Conservation (phyloP, 2,329 filamentous ascomycete genomes). For the Didymella keratinophila region DNA sequence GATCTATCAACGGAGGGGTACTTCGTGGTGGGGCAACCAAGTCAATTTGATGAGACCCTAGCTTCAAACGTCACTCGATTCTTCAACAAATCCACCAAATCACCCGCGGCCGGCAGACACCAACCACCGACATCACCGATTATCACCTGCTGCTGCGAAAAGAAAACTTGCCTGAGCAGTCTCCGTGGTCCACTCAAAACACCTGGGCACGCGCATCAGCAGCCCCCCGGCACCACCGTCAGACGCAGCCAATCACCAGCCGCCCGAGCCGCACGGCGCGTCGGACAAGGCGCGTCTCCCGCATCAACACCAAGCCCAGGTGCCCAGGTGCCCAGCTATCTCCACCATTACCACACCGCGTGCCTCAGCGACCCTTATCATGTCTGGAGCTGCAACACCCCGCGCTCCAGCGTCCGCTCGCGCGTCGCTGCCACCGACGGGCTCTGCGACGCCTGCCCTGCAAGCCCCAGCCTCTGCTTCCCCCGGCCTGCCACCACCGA, state of each 20-base stretch:
- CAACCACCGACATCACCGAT: conserved; percentile 21
- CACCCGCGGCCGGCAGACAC: conserved; percentile 29
- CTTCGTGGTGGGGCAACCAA: conserved; percentile 35
- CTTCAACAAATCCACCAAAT: conserved; percentile 27
- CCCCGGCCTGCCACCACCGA: conserved; percentile 74
- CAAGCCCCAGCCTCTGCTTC: conserved; percentile 52
- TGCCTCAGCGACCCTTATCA: conserved; percentile 26
- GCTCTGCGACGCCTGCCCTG: conserved; percentile 39
- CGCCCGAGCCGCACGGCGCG: conserved; percentile 13
- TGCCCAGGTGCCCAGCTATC: too few species aligned
- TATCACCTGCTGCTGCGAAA: conserved; percentile 20
- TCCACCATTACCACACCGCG: conserved; percentile 10
- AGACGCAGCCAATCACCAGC: conserved; percentile 30
- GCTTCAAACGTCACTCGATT: conserved; percentile 37
- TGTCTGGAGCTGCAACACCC: conserved; percentile 47
- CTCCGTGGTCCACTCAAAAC: background rate
- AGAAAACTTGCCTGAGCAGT: conserved; percentile 5
- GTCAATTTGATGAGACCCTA: conserved; percentile 13
- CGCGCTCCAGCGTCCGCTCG: conserved; percentile 42
- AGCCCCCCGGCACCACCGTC: conserved; percentile 8
- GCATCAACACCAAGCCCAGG: conserved; percentile 33
- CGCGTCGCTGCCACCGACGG: conserved; percentile 45
- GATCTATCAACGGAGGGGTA: conserved; percentile 24
- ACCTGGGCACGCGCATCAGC: background rate
- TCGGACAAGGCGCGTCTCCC: conserved; percentile 26